A percentile compares a stretch with the other conserved stretches of the same genome.
These are phyloP conservation scores for Alternaria arborescens DNA, from an alignment of 2,329 filamentous ascomycete genomes.

Conservation along the genomic window DNA sequence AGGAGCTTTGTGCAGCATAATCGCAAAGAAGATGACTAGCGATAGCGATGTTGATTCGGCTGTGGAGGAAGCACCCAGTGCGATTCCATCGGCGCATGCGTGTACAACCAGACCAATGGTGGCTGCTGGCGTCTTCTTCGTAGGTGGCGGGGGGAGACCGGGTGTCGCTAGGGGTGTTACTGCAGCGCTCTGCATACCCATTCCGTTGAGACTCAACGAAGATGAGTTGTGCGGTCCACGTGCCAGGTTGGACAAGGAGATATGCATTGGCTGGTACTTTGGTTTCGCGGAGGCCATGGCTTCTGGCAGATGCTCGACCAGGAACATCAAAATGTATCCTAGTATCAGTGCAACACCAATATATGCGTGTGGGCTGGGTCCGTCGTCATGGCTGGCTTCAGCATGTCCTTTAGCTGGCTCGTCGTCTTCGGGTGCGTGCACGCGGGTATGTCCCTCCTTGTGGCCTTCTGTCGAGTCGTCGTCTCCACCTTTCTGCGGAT, in stretches of 20 bases:
- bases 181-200: slow-evolving; percentile 36
- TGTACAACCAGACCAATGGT: slow-evolving; percentile 97
- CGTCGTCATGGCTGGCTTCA: slow-evolving; percentile 53
- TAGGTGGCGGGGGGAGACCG: slow-evolving; percentile 45
- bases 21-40: slow-evolving; percentile 92
- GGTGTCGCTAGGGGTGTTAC: slow-evolving; percentile 43
- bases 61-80: slow-evolving; percentile 83
- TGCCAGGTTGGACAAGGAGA: slow-evolving; percentile 84
- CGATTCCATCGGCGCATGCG: slow-evolving; percentile 92
- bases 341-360: slow-evolving; percentile 86
- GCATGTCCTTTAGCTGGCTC: slow-evolving; percentile 56
- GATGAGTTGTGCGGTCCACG: slow-evolving; percentile 56
- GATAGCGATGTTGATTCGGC: slow-evolving; percentile 72
- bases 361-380: slow-evolving; percentile 68
- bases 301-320: slow-evolving; percentile 71
- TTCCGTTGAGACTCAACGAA: slow-evolving; percentile 45
- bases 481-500: slow-evolving; percentile 48
- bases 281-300: slow-evolving; percentile 61
- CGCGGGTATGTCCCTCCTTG: slow-evolving; percentile 49
- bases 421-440: slow-evolving; percentile 44
- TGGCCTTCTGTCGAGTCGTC: slow-evolving; percentile 51
- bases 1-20: slow-evolving; percentile 97
- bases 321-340: slow-evolving; percentile 96
- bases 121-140: slow-evolving; percentile 54
- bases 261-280: slow-evolving; percentile 77